phyloP scores from a whole-genome alignment of 768 basidiomycete genomes.

The Tylopilus subfusipes region DNA sequence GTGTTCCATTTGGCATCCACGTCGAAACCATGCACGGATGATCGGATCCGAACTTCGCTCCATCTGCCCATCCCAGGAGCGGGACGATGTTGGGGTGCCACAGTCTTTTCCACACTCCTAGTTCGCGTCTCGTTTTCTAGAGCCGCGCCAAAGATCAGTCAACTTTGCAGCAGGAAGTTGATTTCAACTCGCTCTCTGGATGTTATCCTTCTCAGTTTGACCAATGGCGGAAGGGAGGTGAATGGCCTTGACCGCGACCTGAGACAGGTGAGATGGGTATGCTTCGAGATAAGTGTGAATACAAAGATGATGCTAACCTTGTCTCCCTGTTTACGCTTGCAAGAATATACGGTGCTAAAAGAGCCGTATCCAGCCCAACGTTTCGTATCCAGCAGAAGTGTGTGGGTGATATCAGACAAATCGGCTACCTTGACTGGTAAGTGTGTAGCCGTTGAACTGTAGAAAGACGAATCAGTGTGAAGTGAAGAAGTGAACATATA shows the following conservation, averaged over 20 bases:
- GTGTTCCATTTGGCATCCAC: constrained; percentile 7
- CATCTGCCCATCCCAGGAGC: not conserved
- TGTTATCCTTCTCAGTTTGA: too few relatives aligned
- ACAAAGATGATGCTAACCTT: not conserved
- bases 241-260: constrained; percentile 2
- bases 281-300: too few relatives aligned
- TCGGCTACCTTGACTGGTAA: not conserved
- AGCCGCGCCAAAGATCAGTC: too few relatives aligned
- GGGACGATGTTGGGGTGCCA: constrained; percentile 8
- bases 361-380: not conserved
- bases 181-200: not conserved
- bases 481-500: too few relatives aligned
- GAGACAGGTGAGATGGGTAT: too few relatives aligned
- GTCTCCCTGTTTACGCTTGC: not conserved
- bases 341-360: not conserved
- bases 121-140: too few relatives aligned
- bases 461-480: not conserved
- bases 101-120: too few relatives aligned
- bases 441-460: not conserved
- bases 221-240: not conserved
- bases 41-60: not conserved
- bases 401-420: not conserved
- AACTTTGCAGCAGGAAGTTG: too few relatives aligned
- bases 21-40: constrained; percentile 3
- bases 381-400: too few relatives aligned